Evolutionary conservation across 768 basidiomycete genomes (phyloP).

Genomic region (Leccinum barrowsii): DNA sequence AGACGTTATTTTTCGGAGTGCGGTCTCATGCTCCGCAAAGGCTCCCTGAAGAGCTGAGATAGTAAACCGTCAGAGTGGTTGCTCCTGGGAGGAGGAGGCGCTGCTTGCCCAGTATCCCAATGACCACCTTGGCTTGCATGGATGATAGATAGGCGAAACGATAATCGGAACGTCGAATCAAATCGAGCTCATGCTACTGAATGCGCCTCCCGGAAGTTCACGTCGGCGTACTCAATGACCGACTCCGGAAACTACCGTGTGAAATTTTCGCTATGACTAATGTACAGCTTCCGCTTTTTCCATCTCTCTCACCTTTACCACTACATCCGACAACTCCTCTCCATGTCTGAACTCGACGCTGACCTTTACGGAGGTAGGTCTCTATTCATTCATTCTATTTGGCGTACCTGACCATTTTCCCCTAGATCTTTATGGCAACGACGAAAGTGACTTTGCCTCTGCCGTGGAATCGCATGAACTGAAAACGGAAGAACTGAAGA

Average conservation of each 20-base stretch:
- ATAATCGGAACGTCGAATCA: neutral
- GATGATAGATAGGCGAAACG: neutral
- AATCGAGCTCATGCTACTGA: constrained; percentile 1
- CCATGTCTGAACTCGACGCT: constrained; percentile 81
- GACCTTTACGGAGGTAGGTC: constrained; percentile 82
- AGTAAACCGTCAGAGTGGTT: neutral
- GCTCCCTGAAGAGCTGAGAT: constrained; percentile 84
- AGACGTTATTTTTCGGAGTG: constrained; percentile 55
- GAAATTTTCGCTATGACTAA: constrained; percentile 29
- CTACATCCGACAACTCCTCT: constrained; percentile 15
- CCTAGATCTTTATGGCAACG: constrained; percentile 65
- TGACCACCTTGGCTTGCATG: constrained; percentile 22
- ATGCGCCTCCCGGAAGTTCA: neutral
- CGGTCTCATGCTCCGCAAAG: constrained; percentile 80
- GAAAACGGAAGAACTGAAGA: constrained; percentile 25
- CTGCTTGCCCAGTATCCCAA: constrained; percentile 53
- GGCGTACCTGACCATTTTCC: neutral
- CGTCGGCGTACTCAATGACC: constrained; percentile 5
- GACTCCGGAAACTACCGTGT: constrained; percentile 21
- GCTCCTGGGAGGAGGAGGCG: neutral
- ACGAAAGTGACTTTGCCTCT: constrained; percentile 57
- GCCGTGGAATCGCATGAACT: constrained; percentile 38
- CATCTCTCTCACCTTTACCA: constrained; percentile 36
- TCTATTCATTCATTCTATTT: neutral
- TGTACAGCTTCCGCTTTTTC: constrained; percentile 18